Conservation (phyloP, 1,284 basidiomycete genomes). For the Leccinum cinnamomeum region DNA sequence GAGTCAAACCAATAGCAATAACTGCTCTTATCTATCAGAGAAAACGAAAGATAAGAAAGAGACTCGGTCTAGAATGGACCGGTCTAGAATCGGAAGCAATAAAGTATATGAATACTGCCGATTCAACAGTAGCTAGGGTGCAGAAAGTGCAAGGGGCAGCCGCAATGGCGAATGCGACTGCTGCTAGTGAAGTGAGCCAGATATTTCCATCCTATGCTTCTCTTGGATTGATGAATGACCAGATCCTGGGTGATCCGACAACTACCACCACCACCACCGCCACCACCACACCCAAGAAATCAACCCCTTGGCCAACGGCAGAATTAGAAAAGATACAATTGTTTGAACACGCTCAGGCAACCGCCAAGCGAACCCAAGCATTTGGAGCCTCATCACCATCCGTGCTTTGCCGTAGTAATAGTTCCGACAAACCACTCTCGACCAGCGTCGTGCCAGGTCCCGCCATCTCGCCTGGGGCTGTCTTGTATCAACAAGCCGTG, state of each 20-base stretch:
- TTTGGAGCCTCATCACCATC: constrained; percentile 28
- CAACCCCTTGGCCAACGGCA: constrained; percentile 55
- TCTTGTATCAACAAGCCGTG: constrained; percentile 48
- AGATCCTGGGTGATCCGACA: constrained; percentile 4
- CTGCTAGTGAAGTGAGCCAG: constrained; percentile 26
- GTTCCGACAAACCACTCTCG: constrained; percentile 15
- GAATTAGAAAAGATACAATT: constrained; percentile 72
- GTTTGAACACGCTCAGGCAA: constrained; percentile 65
- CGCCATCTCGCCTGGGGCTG: constrained; percentile 41
- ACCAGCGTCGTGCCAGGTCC: constrained; percentile 10
- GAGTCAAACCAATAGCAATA: too few species aligned
- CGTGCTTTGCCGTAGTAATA: constrained; percentile 33
- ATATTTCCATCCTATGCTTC: not conserved
- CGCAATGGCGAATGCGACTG: constrained; percentile 33
- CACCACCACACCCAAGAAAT: constrained; percentile 25
- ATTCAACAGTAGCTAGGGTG: constrained; percentile 46
- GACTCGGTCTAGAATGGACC: too few species aligned
- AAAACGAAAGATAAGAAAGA: too few species aligned
- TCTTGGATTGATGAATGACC: constrained; percentile 6
- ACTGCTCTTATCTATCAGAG: too few species aligned
- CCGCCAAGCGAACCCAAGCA: constrained; percentile 52
- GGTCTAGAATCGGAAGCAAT: too few species aligned
- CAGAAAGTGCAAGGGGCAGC: constrained; percentile 53
- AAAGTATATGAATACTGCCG: too few species aligned
- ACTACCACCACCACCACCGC: not conserved